Base-by-base conservation (phyloP, 2,329 filamentous ascomycete species). In the Calonectria pseudoturangicola region DNA sequence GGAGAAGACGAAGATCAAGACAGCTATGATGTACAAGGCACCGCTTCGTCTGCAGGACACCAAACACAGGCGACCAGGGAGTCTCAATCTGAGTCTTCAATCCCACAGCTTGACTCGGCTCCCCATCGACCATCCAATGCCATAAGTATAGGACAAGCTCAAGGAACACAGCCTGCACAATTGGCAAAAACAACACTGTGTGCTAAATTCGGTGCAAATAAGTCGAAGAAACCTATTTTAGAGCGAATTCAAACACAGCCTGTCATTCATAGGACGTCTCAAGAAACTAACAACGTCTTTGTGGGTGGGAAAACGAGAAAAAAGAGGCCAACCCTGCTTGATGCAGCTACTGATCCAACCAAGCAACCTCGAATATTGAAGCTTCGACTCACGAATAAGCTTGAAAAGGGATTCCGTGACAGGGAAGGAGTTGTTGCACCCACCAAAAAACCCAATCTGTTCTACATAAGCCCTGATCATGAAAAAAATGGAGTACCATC, bases 221-320 rank as follows among this genome's bases (percentile, higher is more conserved):
- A 43, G 21, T 10, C 30, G 36, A 58, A 36, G 56, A 50, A 64
- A 15, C 25, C 50, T 16, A 67, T 27, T 21, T 63, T 65, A 67
- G 43, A 62, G 73, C 33, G 62, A 66, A 45, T 65, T 21, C 30
- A n/a, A 56, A 18, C 67, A 73, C 60, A 60, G 21, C 58, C 73
- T 41, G 36, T 41, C 47, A 50, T 72, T 48, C 47, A 70, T 45
- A 36, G 28, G 27, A 47, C 45, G 12, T 39, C 76, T 47, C 48
- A 76, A 66, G 62, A 71, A 28, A 73, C 68, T 33, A 67, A 67
- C 36, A 90, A 90, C 70, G 84, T 90, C 1, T 90, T 90, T 60
- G 74, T 79, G 8, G 83, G 83, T 12, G 88, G 88, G 2, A 87
- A 82, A 70, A 79, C 75, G 30, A 81, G 77, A 36, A 87, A 85